These are phyloP conservation scores for Rutstroemia sp. DNA, from an alignment of 2,329 filamentous ascomycete genomes.

Conservation along the genomic window DNA sequence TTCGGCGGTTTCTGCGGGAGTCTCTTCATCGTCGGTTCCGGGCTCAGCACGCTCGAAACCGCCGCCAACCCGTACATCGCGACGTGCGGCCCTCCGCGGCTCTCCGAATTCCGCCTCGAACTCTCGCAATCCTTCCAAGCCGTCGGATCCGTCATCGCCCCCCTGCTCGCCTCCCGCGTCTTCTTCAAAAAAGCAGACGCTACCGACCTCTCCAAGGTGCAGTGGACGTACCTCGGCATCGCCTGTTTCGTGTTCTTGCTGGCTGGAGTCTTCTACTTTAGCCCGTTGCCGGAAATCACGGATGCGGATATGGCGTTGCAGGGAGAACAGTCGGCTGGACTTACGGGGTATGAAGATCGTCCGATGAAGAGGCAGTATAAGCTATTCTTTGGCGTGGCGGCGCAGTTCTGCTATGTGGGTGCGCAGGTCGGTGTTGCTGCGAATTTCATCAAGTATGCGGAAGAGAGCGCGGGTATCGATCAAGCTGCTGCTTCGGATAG, in stretches of 20 bases:
- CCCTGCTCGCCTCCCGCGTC: conserved; percentile 61
- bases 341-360: conserved; percentile 13
- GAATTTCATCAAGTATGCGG: conserved; percentile 9
- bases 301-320: conserved; percentile 41
- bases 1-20: conserved; percentile 24
- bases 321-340: conserved; percentile 27
- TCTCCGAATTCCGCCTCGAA: conserved; percentile 67
- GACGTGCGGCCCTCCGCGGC: conserved; percentile 65
- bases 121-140: conserved; percentile 70
- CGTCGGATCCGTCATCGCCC: conserved; percentile 65
- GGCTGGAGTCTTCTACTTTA: conserved; percentile 60
- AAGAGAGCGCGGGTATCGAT: conserved; percentile 27
- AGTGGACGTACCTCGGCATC: conserved; percentile 78
- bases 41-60: conserved; percentile 69
- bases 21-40: conserved; percentile 65
- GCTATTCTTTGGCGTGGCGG: conserved; percentile 64
- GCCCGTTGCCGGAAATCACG: conserved; percentile 51
- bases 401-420: conserved; percentile 75
- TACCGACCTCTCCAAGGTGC: conserved; percentile 47
- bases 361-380: conserved; percentile 34
- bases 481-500: conserved; percentile 54
- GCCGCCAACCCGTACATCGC: conserved; percentile 67
- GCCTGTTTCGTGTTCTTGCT: conserved; percentile 66
- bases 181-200: conserved; percentile 51
- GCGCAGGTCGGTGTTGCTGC: conserved; percentile 18